Percentiles rank a stretch among this genome's conserved stretches.
Conservation (phyloP, 225 moss, liverwort and hornwort genomes). For the Antitrichia curtipendula region DNA sequence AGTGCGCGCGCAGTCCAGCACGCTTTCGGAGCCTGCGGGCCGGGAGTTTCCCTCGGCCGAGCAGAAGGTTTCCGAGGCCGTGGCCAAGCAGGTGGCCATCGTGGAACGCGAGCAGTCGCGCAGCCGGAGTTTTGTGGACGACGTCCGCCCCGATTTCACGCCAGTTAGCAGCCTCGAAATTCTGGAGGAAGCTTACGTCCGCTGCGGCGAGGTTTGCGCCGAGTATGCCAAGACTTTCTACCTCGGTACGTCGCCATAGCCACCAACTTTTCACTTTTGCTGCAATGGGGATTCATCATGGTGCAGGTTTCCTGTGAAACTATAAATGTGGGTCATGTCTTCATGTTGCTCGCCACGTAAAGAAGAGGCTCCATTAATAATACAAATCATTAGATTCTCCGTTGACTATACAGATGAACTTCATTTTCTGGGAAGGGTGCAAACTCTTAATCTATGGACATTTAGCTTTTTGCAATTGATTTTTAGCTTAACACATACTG, state of each 20-base stretch:
- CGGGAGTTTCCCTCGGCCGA: constrained; percentile 32
- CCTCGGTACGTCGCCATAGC: constrained; percentile 32
- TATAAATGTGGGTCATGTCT: background rate
- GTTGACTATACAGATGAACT: background rate
- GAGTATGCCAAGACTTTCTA: constrained; percentile 94
- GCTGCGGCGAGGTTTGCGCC: constrained; percentile 93
- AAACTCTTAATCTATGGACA: background rate
- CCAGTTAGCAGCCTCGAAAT: constrained; percentile 22
- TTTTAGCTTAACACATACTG: background rate
- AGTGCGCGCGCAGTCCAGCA: constrained; percentile 5
- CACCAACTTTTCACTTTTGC: background rate
- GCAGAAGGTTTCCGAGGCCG: constrained; percentile 66
- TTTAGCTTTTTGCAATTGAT: background rate
- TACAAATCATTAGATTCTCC: background rate
- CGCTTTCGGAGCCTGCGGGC: background rate
- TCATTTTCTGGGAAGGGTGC: background rate
- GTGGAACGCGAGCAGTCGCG: constrained; percentile 17
- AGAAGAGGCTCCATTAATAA: background rate
- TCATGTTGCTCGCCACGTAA: background rate
- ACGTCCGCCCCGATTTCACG: background rate
- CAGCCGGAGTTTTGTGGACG: background rate
- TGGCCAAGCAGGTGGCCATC: constrained; percentile 39
- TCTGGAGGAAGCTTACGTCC: constrained; percentile 56
- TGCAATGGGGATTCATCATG: background rate
- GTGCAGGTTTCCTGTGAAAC: background rate